These are phyloP conservation scores for Pseudonitzschia delicatissima DNA, from an alignment of 108 stramenopile species.

Conservation along the genomic window DNA sequence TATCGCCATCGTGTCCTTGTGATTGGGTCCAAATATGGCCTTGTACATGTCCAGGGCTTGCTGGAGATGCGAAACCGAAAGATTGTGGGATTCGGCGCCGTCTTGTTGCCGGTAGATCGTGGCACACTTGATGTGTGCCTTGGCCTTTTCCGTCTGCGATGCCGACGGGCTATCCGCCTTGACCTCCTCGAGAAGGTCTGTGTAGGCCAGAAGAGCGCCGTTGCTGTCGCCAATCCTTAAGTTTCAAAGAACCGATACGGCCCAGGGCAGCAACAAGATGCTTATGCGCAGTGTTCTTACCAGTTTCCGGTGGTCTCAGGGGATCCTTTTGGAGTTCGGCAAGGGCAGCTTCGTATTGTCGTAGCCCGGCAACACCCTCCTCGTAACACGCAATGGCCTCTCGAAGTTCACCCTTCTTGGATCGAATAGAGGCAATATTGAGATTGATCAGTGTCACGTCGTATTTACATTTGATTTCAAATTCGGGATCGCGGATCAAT, in stretches of 20 bases:
- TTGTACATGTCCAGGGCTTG: constrained; percentile 89
- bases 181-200: constrained; percentile 62
- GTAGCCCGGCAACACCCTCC: constrained; percentile 72
- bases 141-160: constrained; percentile 79
- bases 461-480: constrained; percentile 81
- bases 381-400: constrained; percentile 75
- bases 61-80: constrained; percentile 72
- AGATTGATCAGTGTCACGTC: constrained; percentile 82
- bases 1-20: constrained; percentile 84
- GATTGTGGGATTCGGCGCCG: constrained; percentile 56
- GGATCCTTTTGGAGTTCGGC: constrained; percentile 48
- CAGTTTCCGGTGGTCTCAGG: constrained; percentile 23
- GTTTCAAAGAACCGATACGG: constrained; percentile 76
- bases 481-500: constrained; percentile 65
- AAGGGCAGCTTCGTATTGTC: constrained; percentile 64
- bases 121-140: constrained; percentile 87
- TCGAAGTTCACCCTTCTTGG: constrained; percentile 76
- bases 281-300: constrained; percentile 77
- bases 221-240: constrained; percentile 76
- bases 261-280: constrained; percentile 84
- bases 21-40: constrained; percentile 69
- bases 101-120: constrained; percentile 79
- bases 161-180: constrained; percentile 71
- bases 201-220: constrained; percentile 77
- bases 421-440: constrained; percentile 87